These are phyloP conservation scores for Fusarium anthophilum DNA, from an alignment of 2,329 filamentous ascomycete genomes.

Conservation along the genomic window DNA sequence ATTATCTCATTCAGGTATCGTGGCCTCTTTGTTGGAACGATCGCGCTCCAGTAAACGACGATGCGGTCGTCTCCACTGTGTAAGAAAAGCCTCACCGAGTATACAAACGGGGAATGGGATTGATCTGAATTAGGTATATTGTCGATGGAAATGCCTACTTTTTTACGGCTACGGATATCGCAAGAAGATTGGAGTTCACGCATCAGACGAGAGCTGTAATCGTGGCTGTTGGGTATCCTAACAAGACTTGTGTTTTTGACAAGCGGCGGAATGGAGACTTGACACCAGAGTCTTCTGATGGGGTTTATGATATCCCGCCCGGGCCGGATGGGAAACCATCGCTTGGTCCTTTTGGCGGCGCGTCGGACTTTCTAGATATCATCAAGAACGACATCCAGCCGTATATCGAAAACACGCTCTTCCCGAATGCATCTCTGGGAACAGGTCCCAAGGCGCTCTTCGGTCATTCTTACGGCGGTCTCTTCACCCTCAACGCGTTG, in stretches of 20 bases:
- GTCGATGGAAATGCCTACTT: slow-evolving; percentile 50
- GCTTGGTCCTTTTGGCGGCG: slow-evolving; percentile 49
- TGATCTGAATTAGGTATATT: slow-evolving; percentile 40
- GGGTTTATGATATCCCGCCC: slow-evolving; percentile 29
- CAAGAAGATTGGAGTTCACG: slow-evolving; percentile 37
- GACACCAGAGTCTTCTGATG: slow-evolving; percentile 38
- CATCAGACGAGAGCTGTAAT: slow-evolving; percentile 41
- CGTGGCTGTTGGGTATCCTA: slow-evolving; percentile 47
- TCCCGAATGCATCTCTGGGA: slow-evolving; percentile 41
- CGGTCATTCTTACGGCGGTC: slow-evolving; percentile 59
- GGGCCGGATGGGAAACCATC: slow-evolving; percentile 34
- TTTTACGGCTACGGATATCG: slow-evolving; percentile 45
- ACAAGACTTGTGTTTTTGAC: slow-evolving; percentile 41
- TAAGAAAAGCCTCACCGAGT: slow-evolving; percentile 26
- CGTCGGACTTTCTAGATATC: slow-evolving; percentile 55
- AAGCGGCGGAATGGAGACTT: slow-evolving; percentile 43
- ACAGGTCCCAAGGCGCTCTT: slow-evolving; percentile 55
- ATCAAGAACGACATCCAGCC: slow-evolving; percentile 51
- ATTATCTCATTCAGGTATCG: slow-evolving; percentile 43
- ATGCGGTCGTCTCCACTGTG: slow-evolving; percentile 37
- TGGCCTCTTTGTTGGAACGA: slow-evolving; percentile 44
- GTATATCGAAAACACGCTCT: slow-evolving; percentile 38
- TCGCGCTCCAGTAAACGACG: slow-evolving; percentile 24
- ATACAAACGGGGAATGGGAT: neutral
- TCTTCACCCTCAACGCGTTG: slow-evolving; percentile 57